Conservation (phyloP, 768 basidiomycete genomes). For the Pseudohyphozyma bogoriensis region DNA sequence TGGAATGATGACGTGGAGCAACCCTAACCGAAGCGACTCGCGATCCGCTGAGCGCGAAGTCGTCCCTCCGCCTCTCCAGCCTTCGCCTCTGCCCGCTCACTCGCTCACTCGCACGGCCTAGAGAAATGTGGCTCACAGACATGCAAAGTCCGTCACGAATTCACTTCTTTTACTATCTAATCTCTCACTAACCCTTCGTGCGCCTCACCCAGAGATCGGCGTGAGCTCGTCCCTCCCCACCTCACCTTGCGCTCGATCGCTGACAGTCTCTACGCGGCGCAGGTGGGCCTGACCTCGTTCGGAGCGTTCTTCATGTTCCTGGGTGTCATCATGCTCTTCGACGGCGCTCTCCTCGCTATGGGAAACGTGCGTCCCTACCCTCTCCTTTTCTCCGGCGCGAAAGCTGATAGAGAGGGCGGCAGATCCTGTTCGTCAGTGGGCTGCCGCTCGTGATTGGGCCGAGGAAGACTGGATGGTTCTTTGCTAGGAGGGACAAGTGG, state of each 20-base stretch:
- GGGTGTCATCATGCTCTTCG: constrained; percentile 91
- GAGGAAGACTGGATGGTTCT: constrained; percentile 97
- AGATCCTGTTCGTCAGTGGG: constrained; percentile 91
- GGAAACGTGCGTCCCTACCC: constrained; percentile 82
- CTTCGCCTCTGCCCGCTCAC: too few relatives aligned
- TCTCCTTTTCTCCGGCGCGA: too few relatives aligned
- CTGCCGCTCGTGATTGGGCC: constrained; percentile 94
- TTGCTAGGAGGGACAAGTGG: constrained; percentile 87
- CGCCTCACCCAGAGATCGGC: constrained; percentile 4
- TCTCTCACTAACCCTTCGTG: constrained; percentile 3
- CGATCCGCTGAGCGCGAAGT: too few relatives aligned
- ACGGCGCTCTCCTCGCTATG: constrained; percentile 85
- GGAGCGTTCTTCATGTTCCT: constrained; percentile 92
- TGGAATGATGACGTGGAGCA: too few relatives aligned
- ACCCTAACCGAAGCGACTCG: too few relatives aligned
- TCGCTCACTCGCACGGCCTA: too few relatives aligned
- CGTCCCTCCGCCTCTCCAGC: background rate
- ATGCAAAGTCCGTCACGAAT: constrained; percentile 42
- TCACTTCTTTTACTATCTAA: background rate
- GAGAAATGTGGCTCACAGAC: constrained; percentile 45
- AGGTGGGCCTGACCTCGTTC: constrained; percentile 93
- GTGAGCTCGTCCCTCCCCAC: background rate
- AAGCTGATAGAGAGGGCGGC: too few relatives aligned
- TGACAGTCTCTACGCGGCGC: constrained; percentile 51
- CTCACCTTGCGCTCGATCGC: too few relatives aligned